Evolutionary conservation across 768 basidiomycete genomes (phyloP), one percentile per base, ranked within the genome.

Genomic region (Russula lepida): DNA sequence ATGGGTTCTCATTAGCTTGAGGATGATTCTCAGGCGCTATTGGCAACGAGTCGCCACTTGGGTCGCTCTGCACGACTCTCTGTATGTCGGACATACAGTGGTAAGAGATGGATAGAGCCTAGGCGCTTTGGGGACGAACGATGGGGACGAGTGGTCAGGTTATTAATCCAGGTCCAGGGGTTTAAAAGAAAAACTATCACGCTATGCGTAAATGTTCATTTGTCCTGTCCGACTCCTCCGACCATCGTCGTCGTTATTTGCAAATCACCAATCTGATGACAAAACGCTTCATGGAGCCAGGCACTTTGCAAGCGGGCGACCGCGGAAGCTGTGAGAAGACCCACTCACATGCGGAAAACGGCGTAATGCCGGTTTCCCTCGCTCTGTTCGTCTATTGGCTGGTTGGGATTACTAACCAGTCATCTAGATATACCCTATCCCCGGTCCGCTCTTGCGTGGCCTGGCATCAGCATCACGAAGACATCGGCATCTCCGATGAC

Each of bases 11-110:
- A 25, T 33, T 35, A 21, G n/a, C 15, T 8, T n/a, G 56, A 13
- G 9, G 9, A 35, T 27, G 5, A 6, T 25, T 37, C 17, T 53
- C 56, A 13, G 62, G 56, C 6, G 52, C 62, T 8, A 4, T 28
- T 25, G 62, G 62, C 12, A 58, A n/a, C 17, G 62, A 58, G 2
- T 54, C 57, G 46, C 54, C 21, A 25, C 62, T 63, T 9, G 28
- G 23, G 56, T 57, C 12, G 13, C 2, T 30, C 8, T 13, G 37
- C 32, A 30, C 30, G 21, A 48, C 39, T 58, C 21, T 48, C 55
- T 46, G 35, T 12, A 54, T 21, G 19, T 58, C 37, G 13, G 62
- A 48, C 62, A 63, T 63, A 15, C 35, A 3, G 0, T 4, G 13
- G 35, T 15, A 5, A 25, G n/a, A n/a, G 17, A 7, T 12, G 19